Base-by-base conservation (phyloP, 1,284 basidiomycete genomes). In the Trametes sp. region DNA sequence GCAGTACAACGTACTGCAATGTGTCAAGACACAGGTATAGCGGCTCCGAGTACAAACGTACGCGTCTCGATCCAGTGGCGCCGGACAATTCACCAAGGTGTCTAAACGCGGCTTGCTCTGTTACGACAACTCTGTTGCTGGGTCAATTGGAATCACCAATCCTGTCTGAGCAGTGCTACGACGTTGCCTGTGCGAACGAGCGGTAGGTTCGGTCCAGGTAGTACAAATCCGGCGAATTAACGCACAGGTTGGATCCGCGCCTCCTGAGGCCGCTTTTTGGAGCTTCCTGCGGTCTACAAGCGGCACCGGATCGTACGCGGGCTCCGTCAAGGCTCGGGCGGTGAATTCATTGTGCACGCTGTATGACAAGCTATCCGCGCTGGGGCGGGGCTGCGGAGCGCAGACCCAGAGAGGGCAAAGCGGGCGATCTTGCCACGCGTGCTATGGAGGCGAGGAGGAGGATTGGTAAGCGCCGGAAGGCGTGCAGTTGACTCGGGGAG, bases 401-500 rank as follows among this genome's bases (percentile, higher is more conserved):
- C 24, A 23, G 36, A 29, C 23, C 16, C 51, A 31, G n/a, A n/a
- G n/a, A n/a, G n/a, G n/a, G n/a, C n/a, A 23, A 14, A 26, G n/a
- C 10, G 57, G 41, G 24, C 36, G 38, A 29, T 28, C 41, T 28
- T 46, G 61, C 51, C 31, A 55, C 64, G 62, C 64, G 64, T 65
- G 64, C 50, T 63, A 63, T 33, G 44, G 53, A 53, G 33, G 23
- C 23, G 21, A 26, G 42, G 4, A 29, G 45, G 48, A 50, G 24
- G 52, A 23, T 48, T 28, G 23, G 52, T 56, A 67, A 54, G 66
- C 66, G 66, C 66, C 61, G 52, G 58, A 63, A 54, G 52, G 54
- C 44, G 56, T 59, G 54, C 54, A n/a, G 52, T 64, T 64, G 66
- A 67, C 62, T 67, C 65, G 66, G 60, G 41, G 38, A n/a, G 19